A percentile compares a stretch with the other conserved stretches of the same genome.
phyloP scores from a whole-genome alignment of 371 early-diverging fungal species.

The Fennellomyces sp. region DNA sequence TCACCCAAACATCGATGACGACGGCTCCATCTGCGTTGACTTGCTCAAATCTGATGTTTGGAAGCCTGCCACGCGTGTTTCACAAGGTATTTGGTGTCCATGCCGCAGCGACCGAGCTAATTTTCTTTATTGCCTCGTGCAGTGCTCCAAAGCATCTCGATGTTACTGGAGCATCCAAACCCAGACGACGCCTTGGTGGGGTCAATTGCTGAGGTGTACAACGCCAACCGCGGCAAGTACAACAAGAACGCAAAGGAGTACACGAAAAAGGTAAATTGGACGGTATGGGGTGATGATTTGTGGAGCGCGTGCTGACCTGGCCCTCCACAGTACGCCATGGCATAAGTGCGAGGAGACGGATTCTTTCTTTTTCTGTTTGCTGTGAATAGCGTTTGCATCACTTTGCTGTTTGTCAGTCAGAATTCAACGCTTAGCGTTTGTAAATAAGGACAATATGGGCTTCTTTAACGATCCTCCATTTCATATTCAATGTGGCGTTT shows the following conservation, averaged over 20 bases:
- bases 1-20: slow-evolving; percentile 94
- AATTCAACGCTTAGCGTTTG: background rate
- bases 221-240: slow-evolving; percentile 74
- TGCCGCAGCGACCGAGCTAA: background rate
- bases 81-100: slow-evolving; percentile 41
- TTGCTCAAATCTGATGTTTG: slow-evolving; percentile 88
- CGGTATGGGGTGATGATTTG: background rate
- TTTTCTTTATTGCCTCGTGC: slow-evolving; percentile 5
- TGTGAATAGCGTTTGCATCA: background rate
- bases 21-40: slow-evolving; percentile 80
- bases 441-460: background rate
- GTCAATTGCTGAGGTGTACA: slow-evolving; percentile 83
- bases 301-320: background rate
- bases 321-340: slow-evolving; percentile 4
- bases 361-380: background rate
- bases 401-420: too few relatives aligned
- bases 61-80: slow-evolving; percentile 88
- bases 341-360: background rate
- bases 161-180: slow-evolving; percentile 83
- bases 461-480: background rate
- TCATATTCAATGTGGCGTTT: background rate
- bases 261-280: slow-evolving; percentile 67
- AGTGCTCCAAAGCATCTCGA: slow-evolving; percentile 74
- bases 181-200: slow-evolving; percentile 91
- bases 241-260: slow-evolving; percentile 81